Evolutionary conservation across 306 rosid species (phyloP).

Genomic region (Albizia julibrissin): DNA sequence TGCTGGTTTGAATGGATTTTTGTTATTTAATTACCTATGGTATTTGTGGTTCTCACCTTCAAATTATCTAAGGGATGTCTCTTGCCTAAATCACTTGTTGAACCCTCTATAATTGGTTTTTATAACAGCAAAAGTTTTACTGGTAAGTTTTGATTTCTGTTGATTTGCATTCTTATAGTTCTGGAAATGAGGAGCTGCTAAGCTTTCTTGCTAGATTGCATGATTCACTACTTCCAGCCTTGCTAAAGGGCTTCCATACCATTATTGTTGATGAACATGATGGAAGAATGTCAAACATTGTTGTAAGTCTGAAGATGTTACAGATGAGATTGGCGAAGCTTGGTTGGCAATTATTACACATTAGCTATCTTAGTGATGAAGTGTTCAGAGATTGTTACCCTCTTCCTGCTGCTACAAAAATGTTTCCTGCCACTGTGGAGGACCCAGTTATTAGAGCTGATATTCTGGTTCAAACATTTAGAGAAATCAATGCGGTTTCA

Average conservation of each 20-base stretch:
- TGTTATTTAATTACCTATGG: background rate
- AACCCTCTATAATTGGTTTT: background rate
- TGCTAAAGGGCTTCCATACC: conserved; percentile 49
- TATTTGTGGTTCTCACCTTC: background rate
- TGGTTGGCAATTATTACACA: conserved; percentile 78
- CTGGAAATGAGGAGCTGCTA: conserved; percentile 77
- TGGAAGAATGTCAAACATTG: conserved; percentile 43
- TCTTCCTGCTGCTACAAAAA: conserved; percentile 67
- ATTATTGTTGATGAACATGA: conserved; percentile 52
- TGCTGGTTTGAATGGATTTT: conserved; percentile 1
- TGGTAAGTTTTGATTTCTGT: conserved; percentile 2
- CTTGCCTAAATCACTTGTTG: background rate
- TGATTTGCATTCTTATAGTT: conserved; percentile 51
- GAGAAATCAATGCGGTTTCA: conserved; percentile 79
- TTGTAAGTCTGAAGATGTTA: conserved; percentile 73
- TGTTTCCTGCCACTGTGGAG: conserved; percentile 95
- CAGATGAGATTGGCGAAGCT: conserved; percentile 72
- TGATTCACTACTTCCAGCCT: conserved; percentile 79
- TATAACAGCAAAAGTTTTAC: background rate
- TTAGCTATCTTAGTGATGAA: conserved; percentile 82
- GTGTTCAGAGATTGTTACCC: conserved; percentile 56
- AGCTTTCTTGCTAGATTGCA: conserved; percentile 84
- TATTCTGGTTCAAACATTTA: conserved; percentile 79
- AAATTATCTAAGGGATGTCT: background rate
- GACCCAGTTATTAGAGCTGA: conserved; percentile 87